Evolutionary conservation across 1,284 basidiomycete genomes (phyloP).

Genomic region (Irpex sp.): DNA sequence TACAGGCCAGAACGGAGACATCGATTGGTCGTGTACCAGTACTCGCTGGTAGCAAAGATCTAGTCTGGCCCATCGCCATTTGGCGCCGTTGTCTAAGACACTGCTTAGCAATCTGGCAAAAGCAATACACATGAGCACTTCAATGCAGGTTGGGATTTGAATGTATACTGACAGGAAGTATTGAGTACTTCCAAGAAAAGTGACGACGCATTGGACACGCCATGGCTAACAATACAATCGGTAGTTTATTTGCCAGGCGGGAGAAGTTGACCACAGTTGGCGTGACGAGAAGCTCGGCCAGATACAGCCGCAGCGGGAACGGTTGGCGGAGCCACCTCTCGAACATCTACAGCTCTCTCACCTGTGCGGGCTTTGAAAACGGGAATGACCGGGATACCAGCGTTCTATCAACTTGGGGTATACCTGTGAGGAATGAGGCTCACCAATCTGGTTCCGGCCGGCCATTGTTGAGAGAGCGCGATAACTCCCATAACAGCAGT

Average conservation of each 20-base stretch:
- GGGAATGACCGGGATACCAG: background rate
- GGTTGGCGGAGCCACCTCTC: background rate
- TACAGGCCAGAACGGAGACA: too few relatives aligned
- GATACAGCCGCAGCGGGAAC: background rate
- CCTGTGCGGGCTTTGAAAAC: background rate
- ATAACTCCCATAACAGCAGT: background rate
- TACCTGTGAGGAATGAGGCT: background rate
- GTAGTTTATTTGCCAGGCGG: background rate
- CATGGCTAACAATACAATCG: background rate
- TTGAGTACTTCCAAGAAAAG: too few relatives aligned
- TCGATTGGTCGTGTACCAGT: too few relatives aligned
- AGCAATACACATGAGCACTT: too few relatives aligned
- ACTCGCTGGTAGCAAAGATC: too few relatives aligned
- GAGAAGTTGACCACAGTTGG: background rate
- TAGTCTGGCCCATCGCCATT: too few relatives aligned
- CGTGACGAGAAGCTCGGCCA: background rate
- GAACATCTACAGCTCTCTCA: background rate
- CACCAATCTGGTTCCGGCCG: background rate
- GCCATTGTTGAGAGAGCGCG: background rate
- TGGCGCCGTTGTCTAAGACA: too few relatives aligned
- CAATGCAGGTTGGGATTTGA: too few relatives aligned
- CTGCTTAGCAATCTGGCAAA: too few relatives aligned
- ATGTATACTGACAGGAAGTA: too few relatives aligned
- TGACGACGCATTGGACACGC: too few relatives aligned
- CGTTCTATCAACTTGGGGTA: background rate